Conservation (phyloP, 805 yeast species). For the Lachancea cidri region DNA sequence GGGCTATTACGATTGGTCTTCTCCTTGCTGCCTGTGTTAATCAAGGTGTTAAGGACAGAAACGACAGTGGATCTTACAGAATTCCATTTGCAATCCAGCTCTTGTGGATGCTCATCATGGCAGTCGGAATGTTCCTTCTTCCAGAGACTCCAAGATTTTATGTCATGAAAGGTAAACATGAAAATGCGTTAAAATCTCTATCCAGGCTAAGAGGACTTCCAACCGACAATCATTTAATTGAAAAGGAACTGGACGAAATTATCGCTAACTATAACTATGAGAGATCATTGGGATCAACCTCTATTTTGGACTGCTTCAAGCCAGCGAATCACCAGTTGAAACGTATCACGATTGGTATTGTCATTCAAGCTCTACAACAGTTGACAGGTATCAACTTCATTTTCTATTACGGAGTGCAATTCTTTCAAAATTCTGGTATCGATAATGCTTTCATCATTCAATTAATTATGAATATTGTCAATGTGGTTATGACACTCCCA, state of each 20-base stretch:
- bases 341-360: conserved; percentile 47
- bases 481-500: conserved; percentile 53
- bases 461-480: conserved; percentile 55
- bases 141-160: conserved; percentile 75
- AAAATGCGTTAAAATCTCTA: conserved; percentile 57
- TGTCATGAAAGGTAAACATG: conserved; percentile 49
- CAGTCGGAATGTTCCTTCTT: conserved; percentile 43
- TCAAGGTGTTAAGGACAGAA: conserved; percentile 55
- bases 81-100: conserved; percentile 60
- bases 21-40: conserved; percentile 59
- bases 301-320: conserved; percentile 60
- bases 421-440: conserved; percentile 59
- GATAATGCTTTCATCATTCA: conserved; percentile 56
- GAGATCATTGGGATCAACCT: conserved; percentile 55
- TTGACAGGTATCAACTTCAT: conserved; percentile 64
- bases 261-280: conserved; percentile 60
- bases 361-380: conserved; percentile 63
- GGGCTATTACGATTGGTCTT: conserved; percentile 68
- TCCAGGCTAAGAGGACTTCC: conserved; percentile 54
- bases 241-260: conserved; percentile 53
- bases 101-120: conserved; percentile 42
- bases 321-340: conserved; percentile 46
- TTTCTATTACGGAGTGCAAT: conserved; percentile 62
- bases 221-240: conserved; percentile 48
- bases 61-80: conserved; percentile 38